Base-by-base conservation (phyloP, 176 grass and related monocot species). In the Aegilops tauschii region DNA sequence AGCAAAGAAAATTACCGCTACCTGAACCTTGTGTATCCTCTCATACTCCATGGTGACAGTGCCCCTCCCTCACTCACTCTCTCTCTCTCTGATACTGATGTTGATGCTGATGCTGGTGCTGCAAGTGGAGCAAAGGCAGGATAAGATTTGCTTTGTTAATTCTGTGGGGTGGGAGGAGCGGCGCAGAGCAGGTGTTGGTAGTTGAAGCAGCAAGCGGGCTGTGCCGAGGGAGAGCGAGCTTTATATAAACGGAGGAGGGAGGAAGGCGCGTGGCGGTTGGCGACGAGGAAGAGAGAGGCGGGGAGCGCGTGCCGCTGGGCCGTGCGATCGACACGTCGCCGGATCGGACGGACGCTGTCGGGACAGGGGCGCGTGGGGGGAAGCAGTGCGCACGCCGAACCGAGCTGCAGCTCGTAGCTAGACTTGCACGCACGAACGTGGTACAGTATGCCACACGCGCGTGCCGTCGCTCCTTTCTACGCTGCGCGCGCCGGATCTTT, bases 1-100 rank as follows among this genome's bases (percentile, higher is more conserved):
- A 45, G 12, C 29, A 39, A 75, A 50, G 31, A 9, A 34, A 17
- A 29, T 74, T 52, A 31, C 94, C 29, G 21, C 69, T 83, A 98
- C 97, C 97, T 99, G 92, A 78, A 85, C 84, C 45, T 94, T 90
- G 90, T 93, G 92, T 84, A 99, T 99, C 88, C 94, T 94, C 92
- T 96, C 93, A 56, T 98, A 98, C 54, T 86, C 97, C 97, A 96
- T 96, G 8, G 21, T 54, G 14, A 45, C 11, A 45, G 44, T 12
- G 44, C 44, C 44, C 44, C 44, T 42, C 39, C 1, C 39, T 40
- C 39, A 8, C 36, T 8, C 39, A 8, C 36, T 8, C 39, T 39
- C 37, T 8, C 37, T 12, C 42, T 12, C 42, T 12, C 42, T 44
- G 35, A 36, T 9, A 1, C 8, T 40, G 37, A 49, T 50, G 4